Evolutionary conservation across 352 stramenopile genomes (phyloP), one percentile per base, ranked within the genome.

Genomic region (Pythium oligandrum): DNA sequence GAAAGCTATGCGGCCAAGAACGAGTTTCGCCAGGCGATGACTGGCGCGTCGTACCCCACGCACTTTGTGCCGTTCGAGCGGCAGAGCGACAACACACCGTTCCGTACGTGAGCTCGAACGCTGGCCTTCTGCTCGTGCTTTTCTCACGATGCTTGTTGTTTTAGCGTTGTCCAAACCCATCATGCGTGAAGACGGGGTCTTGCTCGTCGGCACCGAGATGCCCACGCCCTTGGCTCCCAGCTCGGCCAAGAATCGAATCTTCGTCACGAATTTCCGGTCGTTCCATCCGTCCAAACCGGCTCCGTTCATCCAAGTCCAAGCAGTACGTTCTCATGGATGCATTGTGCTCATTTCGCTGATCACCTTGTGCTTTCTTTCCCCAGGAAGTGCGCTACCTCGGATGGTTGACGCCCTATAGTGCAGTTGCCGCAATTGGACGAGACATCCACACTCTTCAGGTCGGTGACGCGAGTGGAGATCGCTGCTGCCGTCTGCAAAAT

Each of bases 331-430:
- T 11, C 6, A 2, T 5, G 35, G 3, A 30, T 17, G 4, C 46
- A 44, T n/a, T 12, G 32, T 40, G 7, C 3, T 11, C n/a, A 49
- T 53, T 31, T 3, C 10, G 17, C 17, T 26, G 17, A 26, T 26
- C 17, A 26, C 17, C 17, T 26, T 26, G 17, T 26, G 17, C 17
- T 26, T 26, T 26, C 17, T 26, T 26, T 26, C 17, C 17, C 7
- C 49, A 93, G 78, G 78, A 85, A 32, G 74, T 93, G 36, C 77
- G 83, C 8, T 80, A 91, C 54, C 57, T 91, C 35, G 66, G 88
- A 4, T 93, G 81, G 83, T 57, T 93, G 31, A 64, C 57, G 4
- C 4, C 56, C 2, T 58, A 70, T 9, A 59, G 68, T 10, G 79
- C 78, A n/a, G 55, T 88, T 32, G 68, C 66, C 6, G 80, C 83